These are phyloP conservation scores for Neurospora sp. DNA, from an alignment of 495 filamentous ascomycete genomes.

Conservation along the genomic window DNA sequence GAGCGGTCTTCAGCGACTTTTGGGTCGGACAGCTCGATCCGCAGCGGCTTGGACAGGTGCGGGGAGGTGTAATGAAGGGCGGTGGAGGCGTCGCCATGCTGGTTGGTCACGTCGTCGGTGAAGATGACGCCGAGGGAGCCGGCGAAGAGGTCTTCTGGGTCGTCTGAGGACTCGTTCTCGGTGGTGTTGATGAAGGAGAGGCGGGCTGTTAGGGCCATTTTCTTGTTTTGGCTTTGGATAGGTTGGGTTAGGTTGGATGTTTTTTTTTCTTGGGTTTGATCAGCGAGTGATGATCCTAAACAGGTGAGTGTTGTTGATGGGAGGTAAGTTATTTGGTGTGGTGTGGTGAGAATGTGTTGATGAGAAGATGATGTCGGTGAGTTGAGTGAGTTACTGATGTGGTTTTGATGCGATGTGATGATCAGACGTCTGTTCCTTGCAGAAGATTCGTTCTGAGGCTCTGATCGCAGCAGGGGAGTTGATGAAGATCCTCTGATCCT, in stretches of 20 bases:
- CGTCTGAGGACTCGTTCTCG: conserved; percentile 15
- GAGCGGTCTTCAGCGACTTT: conserved; percentile 44
- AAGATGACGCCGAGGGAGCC: conserved; percentile 61
- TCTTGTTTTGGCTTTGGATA: background rate
- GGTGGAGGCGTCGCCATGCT: conserved; percentile 64
- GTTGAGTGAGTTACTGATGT: background rate
- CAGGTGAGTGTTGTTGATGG: background rate
- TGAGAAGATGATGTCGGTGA: background rate
- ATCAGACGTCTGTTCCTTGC: background rate
- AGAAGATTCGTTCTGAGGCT: background rate
- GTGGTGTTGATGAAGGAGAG: conserved; percentile 18
- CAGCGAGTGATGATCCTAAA: background rate
- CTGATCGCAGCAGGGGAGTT: background rate
- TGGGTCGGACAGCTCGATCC: conserved; percentile 46
- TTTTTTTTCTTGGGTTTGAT: background rate
- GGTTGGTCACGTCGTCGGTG: conserved; percentile 60
- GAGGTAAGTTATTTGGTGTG: background rate
- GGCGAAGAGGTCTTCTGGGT: conserved; percentile 57
- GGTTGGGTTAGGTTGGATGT: background rate
- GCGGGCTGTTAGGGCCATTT: conserved; percentile 34
- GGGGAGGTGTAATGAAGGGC: conserved; percentile 57
- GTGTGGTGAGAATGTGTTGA: background rate
- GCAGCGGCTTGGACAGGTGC: conserved; percentile 32
- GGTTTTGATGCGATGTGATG: background rate
- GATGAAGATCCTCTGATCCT: background rate